Evolutionary conservation across 305 asterid species (phyloP).

Genomic region (Solanum hybrid): DNA sequence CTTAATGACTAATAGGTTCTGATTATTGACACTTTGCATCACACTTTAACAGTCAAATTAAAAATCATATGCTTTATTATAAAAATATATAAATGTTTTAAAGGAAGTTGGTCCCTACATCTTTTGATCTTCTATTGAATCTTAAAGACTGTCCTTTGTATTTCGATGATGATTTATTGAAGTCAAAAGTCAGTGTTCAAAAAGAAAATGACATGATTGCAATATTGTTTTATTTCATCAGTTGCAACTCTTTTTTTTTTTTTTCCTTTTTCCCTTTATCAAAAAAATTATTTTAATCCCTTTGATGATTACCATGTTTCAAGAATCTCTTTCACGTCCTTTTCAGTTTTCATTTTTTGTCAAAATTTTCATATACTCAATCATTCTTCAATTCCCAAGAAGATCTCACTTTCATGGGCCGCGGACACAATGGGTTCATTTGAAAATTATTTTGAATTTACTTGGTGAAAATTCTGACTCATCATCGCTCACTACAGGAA

Average conservation of each 20-base stretch:
- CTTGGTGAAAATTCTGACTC: not conserved
- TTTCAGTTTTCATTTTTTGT: not conserved
- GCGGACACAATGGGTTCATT: not conserved
- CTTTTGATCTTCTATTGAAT: constrained; percentile 5
- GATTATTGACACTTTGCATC: not conserved
- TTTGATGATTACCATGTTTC: not conserved
- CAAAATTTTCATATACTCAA: not conserved
- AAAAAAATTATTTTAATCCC: not conserved
- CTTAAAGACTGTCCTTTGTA: constrained; percentile 2
- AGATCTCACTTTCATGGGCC: not conserved
- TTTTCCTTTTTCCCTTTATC: not conserved
- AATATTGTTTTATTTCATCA: not conserved
- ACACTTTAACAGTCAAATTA: not conserved
- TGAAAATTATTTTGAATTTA: not conserved
- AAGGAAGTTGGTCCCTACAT: constrained; percentile 12
- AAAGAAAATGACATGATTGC: not conserved
- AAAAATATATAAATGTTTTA: not conserved
- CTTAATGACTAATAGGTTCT: not conserved
- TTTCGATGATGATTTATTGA: not conserved
- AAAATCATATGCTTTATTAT: constrained; percentile 6
- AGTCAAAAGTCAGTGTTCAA: constrained; percentile 1
- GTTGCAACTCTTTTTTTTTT: not conserved
- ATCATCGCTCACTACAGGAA: not conserved
- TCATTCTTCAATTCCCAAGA: not conserved
- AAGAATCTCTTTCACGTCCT: not conserved